Percentiles rank a stretch among this genome's conserved stretches.
phyloP scores from a whole-genome alignment of 441 rosid genomes.

The Populus hybrid region DNA sequence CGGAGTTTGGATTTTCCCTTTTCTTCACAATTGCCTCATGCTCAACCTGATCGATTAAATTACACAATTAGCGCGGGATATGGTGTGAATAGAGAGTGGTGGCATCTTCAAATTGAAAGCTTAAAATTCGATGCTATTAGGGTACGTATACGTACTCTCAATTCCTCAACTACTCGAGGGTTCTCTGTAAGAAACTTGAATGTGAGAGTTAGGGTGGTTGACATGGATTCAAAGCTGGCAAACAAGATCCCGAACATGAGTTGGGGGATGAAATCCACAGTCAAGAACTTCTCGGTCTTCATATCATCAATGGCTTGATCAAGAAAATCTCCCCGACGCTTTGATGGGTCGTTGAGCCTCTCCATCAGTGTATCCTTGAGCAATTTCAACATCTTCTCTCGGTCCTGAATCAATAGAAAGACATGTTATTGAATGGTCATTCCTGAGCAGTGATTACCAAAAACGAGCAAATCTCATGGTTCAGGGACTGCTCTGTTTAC shows the following conservation, averaged over 20 bases:
- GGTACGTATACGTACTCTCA: slow-evolving; percentile 10
- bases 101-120: background rate
- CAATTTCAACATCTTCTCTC: slow-evolving; percentile 6
- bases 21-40: slow-evolving; percentile 23
- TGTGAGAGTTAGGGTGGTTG: slow-evolving; percentile 12
- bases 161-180: slow-evolving; percentile 23
- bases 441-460: too few relatives aligned
- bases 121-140: background rate
- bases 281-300: slow-evolving; percentile 21
- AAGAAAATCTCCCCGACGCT: slow-evolving; percentile 20
- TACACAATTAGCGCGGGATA: too few relatives aligned
- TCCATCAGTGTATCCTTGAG: slow-evolving; percentile 9
- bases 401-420: slow-evolving; percentile 9
- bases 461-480: too few relatives aligned
- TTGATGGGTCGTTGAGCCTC: slow-evolving; percentile 6
- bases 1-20: slow-evolving; percentile 9
- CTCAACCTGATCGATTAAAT: slow-evolving; percentile 13
- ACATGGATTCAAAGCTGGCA: slow-evolving; percentile 23
- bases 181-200: slow-evolving; percentile 29
- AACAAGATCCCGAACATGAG: slow-evolving; percentile 16
- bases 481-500: slow-evolving; percentile 7
- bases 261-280: slow-evolving; percentile 22
- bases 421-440: background rate
- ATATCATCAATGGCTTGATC: slow-evolving; percentile 25
- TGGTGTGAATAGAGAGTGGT: background rate